Evolutionary conservation across 495 filamentous ascomycete genomes (phyloP).

Genomic region (Xylaria sp.): DNA sequence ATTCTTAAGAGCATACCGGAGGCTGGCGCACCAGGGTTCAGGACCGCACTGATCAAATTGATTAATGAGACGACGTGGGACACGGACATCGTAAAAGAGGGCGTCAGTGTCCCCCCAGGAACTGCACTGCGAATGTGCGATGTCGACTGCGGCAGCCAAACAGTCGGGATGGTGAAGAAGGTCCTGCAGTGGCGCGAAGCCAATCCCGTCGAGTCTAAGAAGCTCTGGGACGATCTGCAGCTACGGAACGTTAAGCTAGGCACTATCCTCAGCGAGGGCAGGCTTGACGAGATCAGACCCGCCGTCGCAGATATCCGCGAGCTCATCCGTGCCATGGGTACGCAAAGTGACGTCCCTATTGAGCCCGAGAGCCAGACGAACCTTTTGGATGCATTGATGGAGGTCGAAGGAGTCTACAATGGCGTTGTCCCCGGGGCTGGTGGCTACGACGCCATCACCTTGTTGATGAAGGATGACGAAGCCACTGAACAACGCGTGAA

Average conservation of each 20-base stretch:
- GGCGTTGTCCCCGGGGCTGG: conserved; percentile 95
- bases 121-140: conserved; percentile 90
- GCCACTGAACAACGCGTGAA: conserved; percentile 69
- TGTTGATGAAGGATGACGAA: conserved; percentile 78
- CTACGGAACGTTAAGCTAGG: conserved; percentile 74
- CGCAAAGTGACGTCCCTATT: conserved; percentile 78
- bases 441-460: conserved; percentile 87
- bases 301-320: conserved; percentile 53
- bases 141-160: conserved; percentile 92
- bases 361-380: conserved; percentile 87
- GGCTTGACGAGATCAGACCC: conserved; percentile 43
- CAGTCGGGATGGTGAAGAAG: conserved; percentile 92
- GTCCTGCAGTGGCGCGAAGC: conserved; percentile 82
- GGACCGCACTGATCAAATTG: conserved; percentile 63
- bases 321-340: conserved; percentile 77
- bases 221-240: conserved; percentile 77
- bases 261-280: conserved; percentile 58
- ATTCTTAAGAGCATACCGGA: conserved; percentile 72
- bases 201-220: conserved; percentile 69
- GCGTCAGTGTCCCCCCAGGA: conserved; percentile 73
- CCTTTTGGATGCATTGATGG: conserved; percentile 75
- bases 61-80: conserved; percentile 80
- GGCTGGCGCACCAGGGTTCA: conserved; percentile 68
- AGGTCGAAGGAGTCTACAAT: conserved; percentile 80
- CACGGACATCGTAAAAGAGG: conserved; percentile 69